phyloP scores from a whole-genome alignment of 768 basidiomycete genomes.

The Pleurotus tuoliensis region DNA sequence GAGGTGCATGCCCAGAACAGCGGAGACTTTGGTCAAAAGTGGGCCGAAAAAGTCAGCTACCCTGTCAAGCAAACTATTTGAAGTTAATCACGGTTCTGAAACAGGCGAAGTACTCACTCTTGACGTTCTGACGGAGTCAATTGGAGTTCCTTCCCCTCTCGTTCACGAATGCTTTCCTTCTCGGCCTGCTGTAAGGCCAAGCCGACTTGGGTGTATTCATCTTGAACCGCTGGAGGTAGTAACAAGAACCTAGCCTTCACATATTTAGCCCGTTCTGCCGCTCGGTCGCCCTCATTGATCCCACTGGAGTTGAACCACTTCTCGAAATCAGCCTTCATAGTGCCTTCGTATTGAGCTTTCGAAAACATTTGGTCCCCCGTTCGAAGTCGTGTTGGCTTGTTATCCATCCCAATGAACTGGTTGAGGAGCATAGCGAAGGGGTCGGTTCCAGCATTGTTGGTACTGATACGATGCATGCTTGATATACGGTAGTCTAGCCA shows the following conservation, averaged over 20 bases:
- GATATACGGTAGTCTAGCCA: not conserved
- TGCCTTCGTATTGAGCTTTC: not conserved
- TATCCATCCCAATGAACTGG: not conserved
- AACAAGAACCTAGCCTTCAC: no score
- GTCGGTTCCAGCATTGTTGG: not conserved
- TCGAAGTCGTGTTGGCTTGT: not conserved
- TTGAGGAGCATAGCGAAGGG: conserved; percentile 3
- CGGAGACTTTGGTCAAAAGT: not conserved
- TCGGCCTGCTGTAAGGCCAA: not conserved
- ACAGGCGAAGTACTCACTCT: not conserved
- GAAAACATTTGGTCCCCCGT: not conserved
- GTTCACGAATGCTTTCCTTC: not conserved
- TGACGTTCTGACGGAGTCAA: not conserved
- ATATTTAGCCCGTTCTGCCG: no score
- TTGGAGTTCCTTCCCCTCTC: not conserved
- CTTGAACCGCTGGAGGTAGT: no score
- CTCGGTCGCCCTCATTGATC: not conserved
- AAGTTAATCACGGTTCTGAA: not conserved
- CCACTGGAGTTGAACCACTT: not conserved
- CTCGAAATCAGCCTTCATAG: conserved; percentile 6
- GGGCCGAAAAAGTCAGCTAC: not conserved
- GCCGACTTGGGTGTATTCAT: no score
- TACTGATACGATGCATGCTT: not conserved
- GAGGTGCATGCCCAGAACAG: conserved; percentile 2
- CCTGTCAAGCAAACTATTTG: not conserved